Conservation (phyloP, 2,329 filamentous ascomycete species). For the Beauveria caledonica region DNA sequence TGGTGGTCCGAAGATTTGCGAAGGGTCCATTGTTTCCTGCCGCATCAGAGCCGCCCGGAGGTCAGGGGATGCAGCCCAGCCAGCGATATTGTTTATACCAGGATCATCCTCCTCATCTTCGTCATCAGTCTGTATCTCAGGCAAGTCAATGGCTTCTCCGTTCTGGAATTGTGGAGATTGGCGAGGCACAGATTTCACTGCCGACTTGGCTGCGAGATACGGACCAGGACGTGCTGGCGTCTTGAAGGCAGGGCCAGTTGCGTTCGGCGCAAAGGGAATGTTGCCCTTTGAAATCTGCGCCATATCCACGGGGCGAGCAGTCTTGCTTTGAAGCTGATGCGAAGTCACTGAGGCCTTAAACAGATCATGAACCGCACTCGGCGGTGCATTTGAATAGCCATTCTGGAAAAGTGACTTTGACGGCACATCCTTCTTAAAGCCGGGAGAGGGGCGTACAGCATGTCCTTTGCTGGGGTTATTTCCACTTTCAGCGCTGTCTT, state of each 20-base stretch:
- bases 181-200: slow-evolving; percentile 50
- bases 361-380: slow-evolving; percentile 45
- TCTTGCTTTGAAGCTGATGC: slow-evolving; percentile 59
- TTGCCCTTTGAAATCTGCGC: slow-evolving; percentile 80
- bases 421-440: slow-evolving; percentile 57
- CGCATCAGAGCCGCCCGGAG: slow-evolving; percentile 65
- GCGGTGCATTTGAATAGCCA: slow-evolving; percentile 53
- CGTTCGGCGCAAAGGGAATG: slow-evolving; percentile 76
- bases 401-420: slow-evolving; percentile 52
- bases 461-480: slow-evolving; percentile 65
- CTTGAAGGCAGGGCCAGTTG: slow-evolving; percentile 52
- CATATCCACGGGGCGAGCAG: slow-evolving; percentile 69
- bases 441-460: slow-evolving; percentile 72
- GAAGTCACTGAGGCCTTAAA: slow-evolving; percentile 59
- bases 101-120: slow-evolving; percentile 74
- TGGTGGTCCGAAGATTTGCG: slow-evolving; percentile 81
- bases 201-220: slow-evolving; percentile 40
- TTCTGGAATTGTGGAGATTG: slow-evolving; percentile 82
- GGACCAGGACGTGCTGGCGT: slow-evolving; percentile 54
- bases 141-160: slow-evolving; percentile 83
- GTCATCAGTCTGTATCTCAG: slow-evolving; percentile 91
- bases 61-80: slow-evolving; percentile 85
- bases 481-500: slow-evolving; percentile 53
- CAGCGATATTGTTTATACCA: slow-evolving; percentile 46
- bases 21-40: slow-evolving; percentile 80